A percentile compares a stretch with the other conserved stretches of the same genome.
Conservation (phyloP, 75 land plant genomes). For the Isoetes taiwanensis region DNA sequence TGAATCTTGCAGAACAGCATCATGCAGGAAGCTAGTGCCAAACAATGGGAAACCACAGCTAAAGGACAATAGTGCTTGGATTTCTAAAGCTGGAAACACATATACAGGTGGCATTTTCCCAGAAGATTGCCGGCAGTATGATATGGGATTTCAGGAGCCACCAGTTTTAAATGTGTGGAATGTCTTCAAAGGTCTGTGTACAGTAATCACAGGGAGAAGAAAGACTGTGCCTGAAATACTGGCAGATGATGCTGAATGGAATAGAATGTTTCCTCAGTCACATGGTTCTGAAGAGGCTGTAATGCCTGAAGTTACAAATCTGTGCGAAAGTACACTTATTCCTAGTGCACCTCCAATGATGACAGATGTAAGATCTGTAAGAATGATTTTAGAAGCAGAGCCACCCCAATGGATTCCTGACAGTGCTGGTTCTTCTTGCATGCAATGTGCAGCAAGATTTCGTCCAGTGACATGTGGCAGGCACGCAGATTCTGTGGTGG, state of each 20-base stretch:
- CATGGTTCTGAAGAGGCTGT: constrained; percentile 42
- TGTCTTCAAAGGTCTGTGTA: too few relatives aligned
- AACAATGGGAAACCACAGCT: neutral
- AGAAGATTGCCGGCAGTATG: constrained; percentile 3
- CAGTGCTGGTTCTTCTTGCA: constrained; percentile 75
- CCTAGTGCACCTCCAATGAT: constrained; percentile 96
- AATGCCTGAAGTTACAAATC: constrained; percentile 29
- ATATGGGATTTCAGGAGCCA: constrained; percentile 26
- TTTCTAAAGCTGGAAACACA: neutral
- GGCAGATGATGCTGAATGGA: too few relatives aligned
- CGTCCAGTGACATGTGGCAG: constrained; percentile 87
- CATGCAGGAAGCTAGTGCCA: neutral
- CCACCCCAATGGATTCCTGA: constrained; percentile 91
- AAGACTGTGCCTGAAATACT: too few relatives aligned
- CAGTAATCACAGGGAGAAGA: too few relatives aligned
- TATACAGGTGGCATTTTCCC: neutral
- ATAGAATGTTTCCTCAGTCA: too few relatives aligned
- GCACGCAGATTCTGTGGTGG: constrained; percentile 99
- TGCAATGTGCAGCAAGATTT: constrained; percentile 70
- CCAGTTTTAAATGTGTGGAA: too few relatives aligned
- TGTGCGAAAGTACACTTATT: constrained; percentile 41
- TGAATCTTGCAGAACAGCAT: neutral
- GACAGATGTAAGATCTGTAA: constrained; percentile 22
- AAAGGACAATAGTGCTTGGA: neutral
- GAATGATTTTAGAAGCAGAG: constrained; percentile 63